Conservation (phyloP, 2,329 filamentous ascomycete genomes). For the Trichoderma afroharzianum region DNA sequence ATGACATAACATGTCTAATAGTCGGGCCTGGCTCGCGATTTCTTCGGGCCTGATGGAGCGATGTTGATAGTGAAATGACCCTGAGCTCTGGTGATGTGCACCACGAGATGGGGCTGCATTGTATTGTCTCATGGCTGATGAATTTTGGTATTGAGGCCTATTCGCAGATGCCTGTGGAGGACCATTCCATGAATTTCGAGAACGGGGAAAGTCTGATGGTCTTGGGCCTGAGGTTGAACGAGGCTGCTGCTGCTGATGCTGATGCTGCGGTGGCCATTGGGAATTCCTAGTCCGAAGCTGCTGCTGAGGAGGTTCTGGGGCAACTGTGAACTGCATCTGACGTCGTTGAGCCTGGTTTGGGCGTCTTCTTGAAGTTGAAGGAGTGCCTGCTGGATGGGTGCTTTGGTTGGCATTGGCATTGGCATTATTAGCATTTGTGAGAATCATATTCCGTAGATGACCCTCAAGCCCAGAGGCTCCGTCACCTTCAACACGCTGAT, state of each 20-base stretch:
- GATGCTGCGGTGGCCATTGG: constrained; percentile 21
- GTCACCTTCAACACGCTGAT: background rate
- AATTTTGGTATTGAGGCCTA: background rate
- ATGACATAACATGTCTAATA: constrained; percentile 48
- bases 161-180: constrained; percentile 19
- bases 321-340: constrained; percentile 54
- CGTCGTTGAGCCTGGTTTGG: constrained; percentile 61
- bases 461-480: constrained; percentile 45
- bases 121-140: background rate
- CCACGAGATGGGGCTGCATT: constrained; percentile 23
- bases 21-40: constrained; percentile 43
- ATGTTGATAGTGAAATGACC: constrained; percentile 30
- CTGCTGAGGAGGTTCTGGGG: constrained; percentile 48
- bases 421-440: constrained; percentile 44
- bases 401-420: constrained; percentile 38
- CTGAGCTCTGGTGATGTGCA: constrained; percentile 7
- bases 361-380: constrained; percentile 40
- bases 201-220: constrained; percentile 20
- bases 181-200: constrained; percentile 24
- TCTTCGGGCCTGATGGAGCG: constrained; percentile 41
- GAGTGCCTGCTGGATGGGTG: background rate
- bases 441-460: constrained; percentile 56
- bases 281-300: constrained; percentile 22
- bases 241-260: constrained; percentile 18
- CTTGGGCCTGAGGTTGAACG: constrained; percentile 18